Evolutionary conservation across 2,329 filamentous ascomycete species (phyloP).

Genomic region (Fusarium concolor): DNA sequence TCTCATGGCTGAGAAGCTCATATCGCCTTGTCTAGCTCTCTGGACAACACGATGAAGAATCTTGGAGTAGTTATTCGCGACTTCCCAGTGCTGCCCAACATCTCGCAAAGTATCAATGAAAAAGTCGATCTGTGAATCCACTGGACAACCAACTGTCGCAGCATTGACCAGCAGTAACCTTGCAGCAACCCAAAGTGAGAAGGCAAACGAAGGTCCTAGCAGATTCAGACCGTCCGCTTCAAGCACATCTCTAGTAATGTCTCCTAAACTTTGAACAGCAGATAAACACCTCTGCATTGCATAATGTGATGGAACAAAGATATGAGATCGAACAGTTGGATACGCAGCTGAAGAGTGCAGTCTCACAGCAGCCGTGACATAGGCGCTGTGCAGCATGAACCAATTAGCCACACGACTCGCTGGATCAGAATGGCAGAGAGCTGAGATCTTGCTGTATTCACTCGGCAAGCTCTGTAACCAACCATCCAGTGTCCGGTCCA

Average conservation of each 20-base stretch:
- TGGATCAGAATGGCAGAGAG: slow-evolving; percentile 58
- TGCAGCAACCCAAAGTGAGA: slow-evolving; percentile 59
- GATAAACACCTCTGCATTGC: slow-evolving; percentile 59
- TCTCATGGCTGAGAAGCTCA: slow-evolving; percentile 55
- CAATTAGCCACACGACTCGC: slow-evolving; percentile 60
- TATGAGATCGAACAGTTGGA: slow-evolving; percentile 53
- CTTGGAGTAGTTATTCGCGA: slow-evolving; percentile 57
- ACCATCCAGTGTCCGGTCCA: slow-evolving; percentile 54
- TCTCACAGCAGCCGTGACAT: slow-evolving; percentile 57
- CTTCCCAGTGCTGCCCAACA: slow-evolving; percentile 58
- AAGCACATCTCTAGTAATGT: slow-evolving; percentile 58
- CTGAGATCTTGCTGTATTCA: slow-evolving; percentile 59
- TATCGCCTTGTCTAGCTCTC: slow-evolving; percentile 51
- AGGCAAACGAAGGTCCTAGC: slow-evolving; percentile 57
- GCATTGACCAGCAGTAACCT: slow-evolving; percentile 56
- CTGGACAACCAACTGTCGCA: slow-evolving; percentile 51
- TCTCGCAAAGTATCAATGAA: slow-evolving; percentile 57
- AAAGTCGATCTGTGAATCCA: slow-evolving; percentile 57
- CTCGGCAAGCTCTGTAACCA: slow-evolving; percentile 58
- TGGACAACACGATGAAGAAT: slow-evolving; percentile 55
- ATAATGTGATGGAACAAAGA: slow-evolving; percentile 58
- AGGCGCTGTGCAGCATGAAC: slow-evolving; percentile 60
- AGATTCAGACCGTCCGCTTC: slow-evolving; percentile 58
- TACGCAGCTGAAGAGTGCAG: slow-evolving; percentile 59
- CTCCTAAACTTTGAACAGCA: slow-evolving; percentile 57